Evolutionary conservation across 73 alveolate species (phyloP), one percentile per base, ranked within the genome.

Genomic region (Paramecium sexaurelia): DNA sequence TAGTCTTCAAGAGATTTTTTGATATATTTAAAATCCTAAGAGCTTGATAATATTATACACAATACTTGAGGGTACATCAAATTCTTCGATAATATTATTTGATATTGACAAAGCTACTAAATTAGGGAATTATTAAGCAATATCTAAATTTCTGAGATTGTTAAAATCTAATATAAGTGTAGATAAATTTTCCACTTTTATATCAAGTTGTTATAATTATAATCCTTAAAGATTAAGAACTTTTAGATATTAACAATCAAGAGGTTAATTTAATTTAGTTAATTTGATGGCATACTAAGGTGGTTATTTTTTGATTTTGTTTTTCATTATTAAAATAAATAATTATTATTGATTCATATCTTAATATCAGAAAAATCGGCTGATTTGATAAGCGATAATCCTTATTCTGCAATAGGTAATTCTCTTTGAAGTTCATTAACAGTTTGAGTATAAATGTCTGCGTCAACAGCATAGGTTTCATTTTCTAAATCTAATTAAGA

Each of bases 291-390:
- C 90, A 78, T 78, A 78, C 22, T 78, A 13, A 29, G 45, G 32
- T 36, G 90, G 90, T 78, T 61, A 32, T 61, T 32, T 78, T 78
- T 33, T 78, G 17, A 78, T 78, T 78, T 78, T 78, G 39, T 15
- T 73, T 29, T 35, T 29, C 55, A 73, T 32, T 32, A 66, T 66
- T 32, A 66, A n/a, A 66, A 66, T 66, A 66, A 29, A 66, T 33
- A 33, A 66, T 66, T 26, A 29, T 66, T 33, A 19, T 11, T 32
- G 26, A 20, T 73, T 78, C 73, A 78, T 78, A 78, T 78, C 26
- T 43, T 78, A 33, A 78, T 78, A 78, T 78, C 55, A 40, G 90
- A 78, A 78, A 78, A 78, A 78, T 78, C 90, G 29, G 90, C 90
- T 78, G 90, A 78, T 43, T 78, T 78, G 1, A 78, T 45, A 6